phyloP scores from a whole-genome alignment of 768 basidiomycete genomes.

The Symmetrospora coprosmae region DNA sequence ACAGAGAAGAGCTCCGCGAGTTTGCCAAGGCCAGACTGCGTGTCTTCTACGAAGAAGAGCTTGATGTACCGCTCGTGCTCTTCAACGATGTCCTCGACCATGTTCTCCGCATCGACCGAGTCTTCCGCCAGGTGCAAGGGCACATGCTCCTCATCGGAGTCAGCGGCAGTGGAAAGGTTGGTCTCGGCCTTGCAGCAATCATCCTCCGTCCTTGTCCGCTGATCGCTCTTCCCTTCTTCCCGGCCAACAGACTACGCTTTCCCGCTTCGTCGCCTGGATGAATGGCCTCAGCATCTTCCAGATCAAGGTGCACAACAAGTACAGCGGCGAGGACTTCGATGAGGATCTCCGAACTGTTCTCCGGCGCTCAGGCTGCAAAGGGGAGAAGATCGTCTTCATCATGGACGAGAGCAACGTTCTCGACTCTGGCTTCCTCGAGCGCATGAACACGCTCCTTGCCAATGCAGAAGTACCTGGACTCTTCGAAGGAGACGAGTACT shows the following conservation, averaged over 20 bases:
- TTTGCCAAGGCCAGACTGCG: conserved; percentile 91
- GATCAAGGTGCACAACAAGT: conserved; percentile 98
- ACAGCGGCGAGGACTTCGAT: conserved; percentile 96
- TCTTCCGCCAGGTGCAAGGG: conserved; percentile 95
- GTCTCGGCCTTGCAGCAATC: conserved; percentile 14
- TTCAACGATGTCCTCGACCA: conserved; percentile 99
- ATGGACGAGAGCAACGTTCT: conserved; percentile 99
- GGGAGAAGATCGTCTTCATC: conserved; percentile 98
- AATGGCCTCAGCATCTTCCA: conserved; percentile 98
- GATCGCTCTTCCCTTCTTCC: too few species aligned
- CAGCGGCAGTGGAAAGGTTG: conserved; percentile 93
- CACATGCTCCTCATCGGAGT: conserved; percentile 93
- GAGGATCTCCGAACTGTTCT: conserved; percentile 91
- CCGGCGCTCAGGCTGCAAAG: conserved; percentile 89
- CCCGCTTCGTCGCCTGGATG: conserved; percentile 99
- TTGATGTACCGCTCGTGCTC: conserved; percentile 90
- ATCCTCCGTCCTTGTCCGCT: conserved; percentile 18
- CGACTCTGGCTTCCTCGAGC: conserved; percentile 94
- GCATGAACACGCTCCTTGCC: conserved; percentile 98
- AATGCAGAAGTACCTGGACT: conserved; percentile 99
- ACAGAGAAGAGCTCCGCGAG: conserved; percentile 79
- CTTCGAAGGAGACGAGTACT: conserved; percentile 99
- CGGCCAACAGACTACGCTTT: conserved; percentile 89
- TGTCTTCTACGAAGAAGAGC: conserved; percentile 98
- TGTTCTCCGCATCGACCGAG: conserved; percentile 91